Conservation (phyloP, 2,329 filamentous ascomycete genomes). For the Fusarium aywerte region DNA sequence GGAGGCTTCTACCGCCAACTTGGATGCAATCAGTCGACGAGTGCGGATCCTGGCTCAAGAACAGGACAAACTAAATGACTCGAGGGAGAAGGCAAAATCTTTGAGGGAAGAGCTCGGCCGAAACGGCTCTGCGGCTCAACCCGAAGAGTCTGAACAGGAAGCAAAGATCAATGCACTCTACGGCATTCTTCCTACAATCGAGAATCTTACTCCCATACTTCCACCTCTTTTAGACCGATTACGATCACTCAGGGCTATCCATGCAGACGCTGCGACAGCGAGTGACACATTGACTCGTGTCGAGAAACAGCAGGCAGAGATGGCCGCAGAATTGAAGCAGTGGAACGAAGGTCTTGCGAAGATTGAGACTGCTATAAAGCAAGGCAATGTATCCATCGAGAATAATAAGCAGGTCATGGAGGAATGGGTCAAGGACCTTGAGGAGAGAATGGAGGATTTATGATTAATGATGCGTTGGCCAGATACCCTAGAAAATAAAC, state of each 20-base stretch:
- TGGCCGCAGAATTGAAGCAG: constrained; percentile 83
- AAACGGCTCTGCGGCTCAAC: constrained; percentile 55
- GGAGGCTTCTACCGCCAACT: constrained; percentile 75
- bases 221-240: constrained; percentile 87
- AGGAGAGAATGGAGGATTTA: constrained; percentile 76
- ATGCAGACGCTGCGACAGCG: constrained; percentile 86
- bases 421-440: constrained; percentile 87
- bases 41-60: constrained; percentile 78
- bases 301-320: constrained; percentile 82
- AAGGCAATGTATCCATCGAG: constrained; percentile 75
- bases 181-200: constrained; percentile 86
- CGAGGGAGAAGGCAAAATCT: constrained; percentile 69
- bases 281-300: constrained; percentile 80
- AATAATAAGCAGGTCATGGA: constrained; percentile 87
- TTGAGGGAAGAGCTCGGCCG: constrained; percentile 69
- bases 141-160: constrained; percentile 73
- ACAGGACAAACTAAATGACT: constrained; percentile 76
- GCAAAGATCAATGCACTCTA: constrained; percentile 94
- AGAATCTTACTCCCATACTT: constrained; percentile 83
- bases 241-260: constrained; percentile 83
- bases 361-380: constrained; percentile 78
- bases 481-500: constrained; percentile 49
- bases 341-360: constrained; percentile 86
- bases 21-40: constrained; percentile 77
- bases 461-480: constrained; percentile 48